phyloP scores from a whole-genome alignment of 371 early-diverging fungal genomes.

The Capillidium rhysosporum region DNA sequence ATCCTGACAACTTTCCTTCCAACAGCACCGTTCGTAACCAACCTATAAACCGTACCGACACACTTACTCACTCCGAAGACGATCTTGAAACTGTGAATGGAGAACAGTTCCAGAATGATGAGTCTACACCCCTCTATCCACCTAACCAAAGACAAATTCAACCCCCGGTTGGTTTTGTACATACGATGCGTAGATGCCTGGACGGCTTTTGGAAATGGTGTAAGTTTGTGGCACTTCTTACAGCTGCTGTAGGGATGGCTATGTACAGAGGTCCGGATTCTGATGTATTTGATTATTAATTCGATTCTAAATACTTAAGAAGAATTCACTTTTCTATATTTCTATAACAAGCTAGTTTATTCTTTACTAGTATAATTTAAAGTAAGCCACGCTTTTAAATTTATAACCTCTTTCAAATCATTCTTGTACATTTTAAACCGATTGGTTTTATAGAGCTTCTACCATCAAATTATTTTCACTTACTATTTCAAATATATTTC shows the following conservation, averaged over 20 bases:
- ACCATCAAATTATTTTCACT: too few relatives aligned
- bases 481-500: too few relatives aligned
- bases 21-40: not conserved
- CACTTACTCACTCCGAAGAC: not conserved
- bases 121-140: not conserved
- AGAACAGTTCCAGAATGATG: not conserved
- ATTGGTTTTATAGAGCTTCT: too few relatives aligned
- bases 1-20: not conserved
- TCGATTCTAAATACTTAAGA: too few relatives aligned
- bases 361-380: too few relatives aligned
- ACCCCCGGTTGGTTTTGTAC: constrained; percentile 3
- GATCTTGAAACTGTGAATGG: not conserved
- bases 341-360: too few relatives aligned
- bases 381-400: too few relatives aligned
- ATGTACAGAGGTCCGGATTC: constrained; percentile 3
- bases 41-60: not conserved
- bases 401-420: too few relatives aligned
- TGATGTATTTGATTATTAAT: constrained; percentile 3
- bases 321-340: too few relatives aligned
- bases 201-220: constrained; percentile 3
- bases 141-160: not conserved
- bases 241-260: constrained; percentile 3
- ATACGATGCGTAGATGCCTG: not conserved
- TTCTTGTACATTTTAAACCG: too few relatives aligned
- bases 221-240: not conserved